A percentile compares a stretch with the other conserved stretches of the same genome.
phyloP scores from a whole-genome alignment of 1,284 basidiomycete genomes.

The Tranzscheliella williamsii region DNA sequence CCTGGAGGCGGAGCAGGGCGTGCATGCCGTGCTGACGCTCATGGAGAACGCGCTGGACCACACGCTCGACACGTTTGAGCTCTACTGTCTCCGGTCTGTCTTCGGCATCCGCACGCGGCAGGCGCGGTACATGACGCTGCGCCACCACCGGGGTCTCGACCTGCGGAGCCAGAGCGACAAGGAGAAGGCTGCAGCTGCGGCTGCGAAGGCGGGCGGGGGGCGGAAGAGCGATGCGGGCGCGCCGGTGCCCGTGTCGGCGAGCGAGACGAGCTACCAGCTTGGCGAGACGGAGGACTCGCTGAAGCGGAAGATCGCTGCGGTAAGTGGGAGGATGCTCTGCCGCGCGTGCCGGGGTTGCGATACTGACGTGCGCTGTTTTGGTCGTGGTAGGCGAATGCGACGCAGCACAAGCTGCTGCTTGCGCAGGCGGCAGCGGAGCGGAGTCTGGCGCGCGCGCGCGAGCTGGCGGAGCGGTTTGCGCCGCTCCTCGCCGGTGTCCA shows the following conservation, averaged over 20 bases:
- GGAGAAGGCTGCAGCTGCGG: neutral
- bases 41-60: conserved; percentile 58
- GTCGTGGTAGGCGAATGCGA: conserved; percentile 19
- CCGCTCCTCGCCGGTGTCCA: conserved; percentile 7
- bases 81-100: conserved; percentile 53
- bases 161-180: conserved; percentile 27
- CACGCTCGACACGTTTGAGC: conserved; percentile 57
- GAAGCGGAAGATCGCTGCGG: conserved; percentile 33
- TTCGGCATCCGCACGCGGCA: conserved; percentile 53
- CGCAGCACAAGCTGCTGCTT: conserved; percentile 32
- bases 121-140: conserved; percentile 51
- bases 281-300: conserved; percentile 40
- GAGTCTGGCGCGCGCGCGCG: conserved; percentile 15
- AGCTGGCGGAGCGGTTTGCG: conserved; percentile 20
- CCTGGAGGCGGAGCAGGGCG: conserved; percentile 49
- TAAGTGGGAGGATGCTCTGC: conserved; percentile 3
- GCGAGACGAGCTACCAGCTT: conserved; percentile 33
- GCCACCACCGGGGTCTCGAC: conserved; percentile 58
- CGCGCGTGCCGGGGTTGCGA: neutral
- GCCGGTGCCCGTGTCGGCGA: conserved; percentile 8
- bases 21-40: conserved; percentile 53
- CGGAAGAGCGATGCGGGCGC: conserved; percentile 8
- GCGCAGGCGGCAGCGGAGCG: conserved; percentile 17
- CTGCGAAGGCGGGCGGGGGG: conserved; percentile 1
- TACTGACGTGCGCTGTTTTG: neutral